Evolutionary conservation across 257 asterid genomes (phyloP), one percentile per base, ranked within the genome.

Genomic region (Gentiana dahurica): DNA sequence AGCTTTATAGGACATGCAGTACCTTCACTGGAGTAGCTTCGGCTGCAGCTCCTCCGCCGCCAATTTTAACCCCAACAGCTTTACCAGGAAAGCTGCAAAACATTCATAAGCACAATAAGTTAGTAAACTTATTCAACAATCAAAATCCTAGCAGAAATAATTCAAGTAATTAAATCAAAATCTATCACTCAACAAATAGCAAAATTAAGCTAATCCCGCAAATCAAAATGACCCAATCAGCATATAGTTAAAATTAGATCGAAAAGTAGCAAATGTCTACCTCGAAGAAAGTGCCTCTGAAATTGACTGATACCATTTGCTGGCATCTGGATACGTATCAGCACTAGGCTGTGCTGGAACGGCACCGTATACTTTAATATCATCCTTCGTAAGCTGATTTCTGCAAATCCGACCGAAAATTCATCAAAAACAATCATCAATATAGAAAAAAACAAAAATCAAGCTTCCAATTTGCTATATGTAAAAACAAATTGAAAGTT

Each of bases 61-160:
- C 83, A 35, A 84, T 12, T 55, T 75, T 77, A 15, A 90, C 96
- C 54, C 98, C 95, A n/a, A 76, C 84, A 24, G 94, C 78, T 67
- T 77, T 84, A 3, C 98, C 96, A n/a, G 89, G 98, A 60, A 90
- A 90, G 72, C 96, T 88, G 64, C 34, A 69, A 15, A 43, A 35
- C 11, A 8, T 13, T 47, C 60, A 68, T 24, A 44, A 24, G 24
- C 24, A 24, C 24, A 24, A 24, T 24, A 24, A 24, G 24, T 24
- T 24, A 24, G 24, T 24, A 24, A 24, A 24, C 24, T 24, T 24
- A 24, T 24, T 24, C 24, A 24, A 24, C 24, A 24, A 24, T 24
- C 24, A 24, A 24, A 24, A 24, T 24, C 24, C 24, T 24, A 24
- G 24, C 24, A 24, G 24, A 24, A 24, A 24, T 24, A 24, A 0